phyloP scores from a whole-genome alignment of 2,329 filamentous ascomycete genomes.

The Colletotrichum spinosum region DNA sequence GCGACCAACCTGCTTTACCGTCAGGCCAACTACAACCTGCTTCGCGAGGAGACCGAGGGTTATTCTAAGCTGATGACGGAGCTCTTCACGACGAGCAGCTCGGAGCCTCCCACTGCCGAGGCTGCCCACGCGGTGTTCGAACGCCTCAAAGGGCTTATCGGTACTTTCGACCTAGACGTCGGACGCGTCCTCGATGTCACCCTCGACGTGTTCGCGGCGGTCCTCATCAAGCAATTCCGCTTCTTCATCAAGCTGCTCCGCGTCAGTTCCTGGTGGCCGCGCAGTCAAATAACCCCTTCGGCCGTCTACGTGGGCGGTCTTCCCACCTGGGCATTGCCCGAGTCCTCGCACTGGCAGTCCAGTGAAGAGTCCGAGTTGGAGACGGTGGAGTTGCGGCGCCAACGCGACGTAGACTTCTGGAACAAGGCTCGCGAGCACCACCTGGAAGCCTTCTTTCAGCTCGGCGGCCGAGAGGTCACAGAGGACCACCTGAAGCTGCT shows the following conservation, averaged over 20 bases:
- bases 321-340: conserved; percentile 87
- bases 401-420: conserved; percentile 86
- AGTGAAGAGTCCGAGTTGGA: conserved; percentile 76
- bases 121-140: conserved; percentile 89
- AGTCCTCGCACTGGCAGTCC: conserved; percentile 70
- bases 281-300: conserved; percentile 59
- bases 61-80: conserved; percentile 97
- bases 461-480: conserved; percentile 78
- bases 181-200: conserved; percentile 94
- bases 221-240: conserved; percentile 90
- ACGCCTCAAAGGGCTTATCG: conserved; percentile 92
- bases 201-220: conserved; percentile 92
- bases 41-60: conserved; percentile 95
- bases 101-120: conserved; percentile 78
- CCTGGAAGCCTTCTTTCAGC: conserved; percentile 88
- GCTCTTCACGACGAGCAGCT: conserved; percentile 88
- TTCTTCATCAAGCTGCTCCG: conserved; percentile 96
- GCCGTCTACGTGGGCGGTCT: conserved; percentile 71
- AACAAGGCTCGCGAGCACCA: conserved; percentile 79
- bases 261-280: conserved; percentile 97
- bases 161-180: conserved; percentile 96
- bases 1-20: conserved; percentile 94
- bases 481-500: conserved; percentile 65
- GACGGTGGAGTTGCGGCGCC: conserved; percentile 66
- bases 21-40: conserved; percentile 95